phyloP scores from a whole-genome alignment of 768 basidiomycete species.

The Suillus occidentalis region DNA sequence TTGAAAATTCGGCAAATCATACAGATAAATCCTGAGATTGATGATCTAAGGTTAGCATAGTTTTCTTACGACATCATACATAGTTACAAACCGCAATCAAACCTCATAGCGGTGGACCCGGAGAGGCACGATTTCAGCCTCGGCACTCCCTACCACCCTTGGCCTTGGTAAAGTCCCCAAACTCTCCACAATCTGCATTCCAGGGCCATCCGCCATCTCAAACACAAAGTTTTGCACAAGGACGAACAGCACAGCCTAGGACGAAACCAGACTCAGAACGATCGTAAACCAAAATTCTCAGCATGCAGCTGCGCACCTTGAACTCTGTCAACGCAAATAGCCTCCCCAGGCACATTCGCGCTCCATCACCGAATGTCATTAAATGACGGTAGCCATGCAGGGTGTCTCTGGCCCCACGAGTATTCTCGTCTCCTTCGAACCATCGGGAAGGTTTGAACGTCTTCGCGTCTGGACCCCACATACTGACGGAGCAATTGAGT shows the following conservation, averaged over 20 bases:
- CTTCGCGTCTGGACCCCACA: constrained; percentile 49
- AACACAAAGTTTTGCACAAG: constrained; percentile 40
- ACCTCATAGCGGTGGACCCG: constrained; percentile 8
- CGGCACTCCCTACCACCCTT: constrained; percentile 23
- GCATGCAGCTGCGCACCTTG: constrained; percentile 30
- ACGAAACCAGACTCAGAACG: not conserved
- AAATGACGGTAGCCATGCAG: constrained; percentile 40
- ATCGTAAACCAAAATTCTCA: not conserved
- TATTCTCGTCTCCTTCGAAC: constrained; percentile 31
- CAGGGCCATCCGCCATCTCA: constrained; percentile 36
- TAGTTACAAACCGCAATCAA: not conserved
- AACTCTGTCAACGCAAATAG: constrained; percentile 42
- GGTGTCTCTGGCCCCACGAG: constrained; percentile 21
- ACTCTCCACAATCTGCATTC: constrained; percentile 30
- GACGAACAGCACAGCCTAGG: constrained; percentile 37
- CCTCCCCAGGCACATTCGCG: constrained; percentile 45
- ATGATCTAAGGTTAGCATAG: not conserved
- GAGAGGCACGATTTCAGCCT: constrained; percentile 18
- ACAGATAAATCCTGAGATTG: not conserved
- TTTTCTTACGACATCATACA: not conserved
- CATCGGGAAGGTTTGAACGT: constrained; percentile 46
- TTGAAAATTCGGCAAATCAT: too few relatives aligned
- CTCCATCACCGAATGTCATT: constrained; percentile 46
- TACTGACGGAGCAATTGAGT: constrained; percentile 39
- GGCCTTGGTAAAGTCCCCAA: constrained; percentile 35